Conservation (phyloP, 345 rosid species). For the Brassica carinata region DNA sequence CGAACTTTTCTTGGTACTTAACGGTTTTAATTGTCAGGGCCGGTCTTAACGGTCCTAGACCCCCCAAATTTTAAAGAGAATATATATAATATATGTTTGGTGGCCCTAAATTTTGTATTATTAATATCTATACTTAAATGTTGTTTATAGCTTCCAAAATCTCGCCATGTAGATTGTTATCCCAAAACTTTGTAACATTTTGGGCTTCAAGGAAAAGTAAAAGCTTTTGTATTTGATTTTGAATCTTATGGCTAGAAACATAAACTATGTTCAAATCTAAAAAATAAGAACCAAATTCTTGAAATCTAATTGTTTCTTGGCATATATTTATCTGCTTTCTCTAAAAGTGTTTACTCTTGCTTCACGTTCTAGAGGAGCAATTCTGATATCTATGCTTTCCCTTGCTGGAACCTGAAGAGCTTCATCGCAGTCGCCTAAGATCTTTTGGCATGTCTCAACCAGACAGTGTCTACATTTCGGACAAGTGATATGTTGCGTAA, state of each 20-base stretch:
- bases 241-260: slow-evolving; percentile 16
- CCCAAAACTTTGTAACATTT: slow-evolving; percentile 17
- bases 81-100: neutral
- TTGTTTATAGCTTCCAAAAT: neutral
- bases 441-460: slow-evolving; percentile 45
- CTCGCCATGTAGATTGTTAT: neutral
- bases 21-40: neutral
- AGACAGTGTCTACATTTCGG: slow-evolving; percentile 65
- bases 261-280: slow-evolving; percentile 13
- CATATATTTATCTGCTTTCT: slow-evolving; percentile 29
- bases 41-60: neutral
- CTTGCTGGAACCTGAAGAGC: slow-evolving; percentile 24
- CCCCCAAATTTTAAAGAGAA: neutral
- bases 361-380: slow-evolving; percentile 48
- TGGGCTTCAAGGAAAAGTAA: neutral
- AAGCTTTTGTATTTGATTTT: neutral
- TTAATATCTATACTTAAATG: neutral
- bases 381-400: slow-evolving; percentile 31
- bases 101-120: neutral
- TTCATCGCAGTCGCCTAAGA: slow-evolving; percentile 30
- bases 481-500: slow-evolving; percentile 52
- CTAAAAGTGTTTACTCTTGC: slow-evolving; percentile 38
- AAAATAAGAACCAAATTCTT: slow-evolving; percentile 12
- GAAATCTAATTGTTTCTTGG: neutral
- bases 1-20: neutral